A percentile compares a stretch with the other conserved stretches of the same genome.
Conservation (phyloP, 768 basidiomycete species). For the Melanogaster broomeanus region DNA sequence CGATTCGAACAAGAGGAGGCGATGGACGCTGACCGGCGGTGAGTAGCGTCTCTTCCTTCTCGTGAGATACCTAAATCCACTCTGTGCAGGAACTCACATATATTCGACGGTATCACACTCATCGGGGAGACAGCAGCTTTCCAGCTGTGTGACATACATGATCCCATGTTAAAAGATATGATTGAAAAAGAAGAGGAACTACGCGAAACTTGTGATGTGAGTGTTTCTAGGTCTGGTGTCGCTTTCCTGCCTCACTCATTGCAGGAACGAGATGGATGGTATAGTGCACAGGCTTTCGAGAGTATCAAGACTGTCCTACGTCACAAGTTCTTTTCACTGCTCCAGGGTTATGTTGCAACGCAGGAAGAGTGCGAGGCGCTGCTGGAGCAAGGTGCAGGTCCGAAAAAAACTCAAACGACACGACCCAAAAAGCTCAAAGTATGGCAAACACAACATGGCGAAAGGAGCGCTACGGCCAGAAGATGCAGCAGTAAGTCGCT, state of each 20-base stretch:
- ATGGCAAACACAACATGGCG: slow-evolving; percentile 86
- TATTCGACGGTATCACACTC: slow-evolving; percentile 84
- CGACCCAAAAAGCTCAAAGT: slow-evolving; percentile 55
- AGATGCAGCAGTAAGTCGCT: slow-evolving; percentile 70
- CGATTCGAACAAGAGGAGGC: slow-evolving; percentile 36
- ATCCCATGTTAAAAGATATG: slow-evolving; percentile 80
- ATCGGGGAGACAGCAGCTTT: slow-evolving; percentile 89
- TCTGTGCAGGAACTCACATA: slow-evolving; percentile 62
- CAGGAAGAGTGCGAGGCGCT: slow-evolving; percentile 74
- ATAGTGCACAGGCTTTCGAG: slow-evolving; percentile 70
- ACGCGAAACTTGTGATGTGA: slow-evolving; percentile 73
- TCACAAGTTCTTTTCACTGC: slow-evolving; percentile 80
- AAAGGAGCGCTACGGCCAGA: slow-evolving; percentile 82
- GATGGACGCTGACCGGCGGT: slow-evolving; percentile 34
- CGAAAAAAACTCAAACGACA: slow-evolving; percentile 36
- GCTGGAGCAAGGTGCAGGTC: slow-evolving; percentile 39
- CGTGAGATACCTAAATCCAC: neutral
- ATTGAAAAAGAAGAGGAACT: slow-evolving; percentile 73
- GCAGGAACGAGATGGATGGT: slow-evolving; percentile 91
- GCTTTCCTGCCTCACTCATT: slow-evolving; percentile 1
- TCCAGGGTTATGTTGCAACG: slow-evolving; percentile 70
- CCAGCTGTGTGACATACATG: slow-evolving; percentile 90
- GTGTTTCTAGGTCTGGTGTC: slow-evolving; percentile 27
- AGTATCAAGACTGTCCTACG: slow-evolving; percentile 83
- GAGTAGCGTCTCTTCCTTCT: slow-evolving; percentile 2